Evolutionary conservation across 176 grass and related monocot species (phyloP).

Genomic region (Pontederia crassipes): DNA sequence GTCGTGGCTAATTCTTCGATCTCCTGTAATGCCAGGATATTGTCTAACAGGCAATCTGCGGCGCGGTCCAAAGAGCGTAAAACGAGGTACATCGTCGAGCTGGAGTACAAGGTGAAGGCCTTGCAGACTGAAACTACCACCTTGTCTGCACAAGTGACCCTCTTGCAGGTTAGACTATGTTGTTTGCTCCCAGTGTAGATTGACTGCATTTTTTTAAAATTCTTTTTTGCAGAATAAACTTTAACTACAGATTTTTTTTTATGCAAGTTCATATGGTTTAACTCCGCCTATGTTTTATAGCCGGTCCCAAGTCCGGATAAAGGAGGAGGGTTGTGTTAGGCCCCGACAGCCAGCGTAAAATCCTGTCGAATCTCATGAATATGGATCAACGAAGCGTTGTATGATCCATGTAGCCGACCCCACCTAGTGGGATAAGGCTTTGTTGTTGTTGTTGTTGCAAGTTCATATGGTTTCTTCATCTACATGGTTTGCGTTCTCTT

Average conservation of each 20-base stretch:
- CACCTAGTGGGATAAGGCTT: too few relatives aligned
- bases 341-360: too few relatives aligned
- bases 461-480: not conserved
- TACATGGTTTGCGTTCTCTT: not conserved
- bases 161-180: conserved; percentile 44
- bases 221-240: too few relatives aligned
- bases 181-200: not conserved
- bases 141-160: conserved; percentile 73
- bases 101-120: conserved; percentile 91
- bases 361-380: too few relatives aligned
- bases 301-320: too few relatives aligned
- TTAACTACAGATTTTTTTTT: not conserved
- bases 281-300: too few relatives aligned
- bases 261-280: not conserved
- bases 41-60: conserved; percentile 90
- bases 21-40: conserved; percentile 42
- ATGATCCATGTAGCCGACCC: too few relatives aligned
- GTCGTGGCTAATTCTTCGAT: not conserved
- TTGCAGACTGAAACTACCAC: conserved; percentile 77
- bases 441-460: too few relatives aligned
- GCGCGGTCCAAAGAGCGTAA: conserved; percentile 92
- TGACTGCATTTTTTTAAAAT: not conserved
- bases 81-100: conserved; percentile 81
- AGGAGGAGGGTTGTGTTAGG: too few relatives aligned
- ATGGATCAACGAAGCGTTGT: too few relatives aligned